Evolutionary conservation across 1,284 basidiomycete species (phyloP), one percentile per base, ranked within the genome.

Genomic region (Ceratobasidium theobromae): DNA sequence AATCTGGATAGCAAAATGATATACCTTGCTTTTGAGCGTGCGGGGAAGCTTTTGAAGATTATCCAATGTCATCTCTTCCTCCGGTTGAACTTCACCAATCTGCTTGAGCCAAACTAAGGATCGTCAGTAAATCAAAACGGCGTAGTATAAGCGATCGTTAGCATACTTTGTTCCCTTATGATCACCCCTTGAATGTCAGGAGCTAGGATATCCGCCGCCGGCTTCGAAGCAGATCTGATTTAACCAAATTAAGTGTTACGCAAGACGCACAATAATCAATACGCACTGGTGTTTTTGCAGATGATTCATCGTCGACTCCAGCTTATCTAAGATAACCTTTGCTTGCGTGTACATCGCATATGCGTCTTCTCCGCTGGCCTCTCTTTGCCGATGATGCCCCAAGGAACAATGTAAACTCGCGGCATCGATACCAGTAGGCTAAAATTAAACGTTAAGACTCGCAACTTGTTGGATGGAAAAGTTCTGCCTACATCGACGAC

Each of bases 151-250:
- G 46, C 41, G 30, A 32, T 53, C n/a, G n/a, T n/a, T n/a, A n/a
- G 38, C 65, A 43, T 68, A 94, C 91, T 86, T 71, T 89, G 87
- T 73, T 88, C 86, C 18, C 86, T 81, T 21, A 95, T 76, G 16
- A 95, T 80, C 8, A 82, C 77, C 1, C 86, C 86, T 8, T 91
- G 77, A 2, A 91, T 75, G 3, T 81, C 79, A 0, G 92, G 89
- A 8, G 86, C 81, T n/a, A 92, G 74, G 5, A 84, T 77, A 52
- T 91, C 89, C 38, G 72, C 67, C 14, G 64, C 67, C 4, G 52
- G 18, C 23, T 76, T 75, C 11, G 58, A 38, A 27, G 6, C 46
- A 18, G 32, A 51, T 23, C 58, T 62, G 23, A 38, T 45, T 9
- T 45, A 5, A 6, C 18, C 23, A 51, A n/a, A 4, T 25, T 27